phyloP scores from a whole-genome alignment of 257 asterid genomes.

The Fraxinus cuspidata region DNA sequence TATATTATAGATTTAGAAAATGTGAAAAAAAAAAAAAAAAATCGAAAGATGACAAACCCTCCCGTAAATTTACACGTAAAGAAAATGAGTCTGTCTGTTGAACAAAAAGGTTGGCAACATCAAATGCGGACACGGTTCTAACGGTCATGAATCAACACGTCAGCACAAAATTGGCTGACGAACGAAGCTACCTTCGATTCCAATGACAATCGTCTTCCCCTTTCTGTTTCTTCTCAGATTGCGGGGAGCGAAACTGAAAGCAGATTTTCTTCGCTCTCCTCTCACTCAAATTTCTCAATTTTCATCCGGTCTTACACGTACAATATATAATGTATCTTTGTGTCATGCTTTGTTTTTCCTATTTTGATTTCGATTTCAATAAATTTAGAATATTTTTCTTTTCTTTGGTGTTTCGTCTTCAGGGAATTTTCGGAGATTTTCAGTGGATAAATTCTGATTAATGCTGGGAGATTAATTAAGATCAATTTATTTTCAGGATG shows the following conservation, averaged over 20 bases:
- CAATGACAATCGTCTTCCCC: slow-evolving; percentile 7
- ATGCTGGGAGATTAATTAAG: too few species aligned
- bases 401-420: background rate
- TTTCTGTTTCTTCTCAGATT: slow-evolving; percentile 8
- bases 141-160: background rate
- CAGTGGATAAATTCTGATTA: background rate
- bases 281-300: background rate
- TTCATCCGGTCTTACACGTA: background rate
- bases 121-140: background rate
- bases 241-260: background rate
- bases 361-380: too few species aligned
- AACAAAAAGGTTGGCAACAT: background rate
- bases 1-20: too few species aligned
- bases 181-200: background rate
- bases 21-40: too few species aligned
- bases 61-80: background rate
- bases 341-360: too few species aligned
- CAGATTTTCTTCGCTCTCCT: background rate
- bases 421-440: background rate
- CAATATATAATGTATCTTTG: too few species aligned
- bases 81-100: background rate
- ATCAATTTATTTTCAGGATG: slow-evolving; percentile 20
- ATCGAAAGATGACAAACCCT: too few species aligned
- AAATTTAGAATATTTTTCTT: background rate
- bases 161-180: too few species aligned